Evolutionary conservation across 2,329 filamentous ascomycete species (phyloP).

Genomic region (Xylariales sp.): DNA sequence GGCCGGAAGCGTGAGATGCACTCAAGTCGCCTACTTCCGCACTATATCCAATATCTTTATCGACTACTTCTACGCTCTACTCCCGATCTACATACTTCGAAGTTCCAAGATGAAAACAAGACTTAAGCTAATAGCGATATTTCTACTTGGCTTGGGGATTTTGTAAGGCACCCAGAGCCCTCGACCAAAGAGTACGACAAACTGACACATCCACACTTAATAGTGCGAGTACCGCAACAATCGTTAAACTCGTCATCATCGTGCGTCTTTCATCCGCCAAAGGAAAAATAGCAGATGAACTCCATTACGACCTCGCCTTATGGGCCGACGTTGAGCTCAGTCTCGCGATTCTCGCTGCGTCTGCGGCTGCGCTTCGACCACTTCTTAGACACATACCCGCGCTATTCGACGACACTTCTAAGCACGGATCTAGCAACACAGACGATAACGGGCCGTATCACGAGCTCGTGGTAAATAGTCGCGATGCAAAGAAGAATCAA

Average conservation of each 20-base stretch:
- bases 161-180: slow-evolving; percentile 44
- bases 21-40: slow-evolving; percentile 48
- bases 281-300: slow-evolving; percentile 37
- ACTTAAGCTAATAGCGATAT: slow-evolving; percentile 47
- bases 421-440: slow-evolving; percentile 13
- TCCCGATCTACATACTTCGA: slow-evolving; percentile 48
- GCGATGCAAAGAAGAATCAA: slow-evolving; percentile 14
- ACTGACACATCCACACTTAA: slow-evolving; percentile 16
- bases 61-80: slow-evolving; percentile 51
- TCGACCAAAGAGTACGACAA: background rate
- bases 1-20: slow-evolving; percentile 46
- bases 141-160: slow-evolving; percentile 49
- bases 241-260: slow-evolving; percentile 51
- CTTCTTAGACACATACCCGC: slow-evolving; percentile 45
- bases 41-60: slow-evolving; percentile 51
- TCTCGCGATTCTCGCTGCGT: slow-evolving; percentile 48
- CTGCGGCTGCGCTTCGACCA: slow-evolving; percentile 48
- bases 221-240: slow-evolving; percentile 51
- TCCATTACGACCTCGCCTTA: slow-evolving; percentile 49
- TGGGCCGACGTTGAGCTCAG: slow-evolving; percentile 51
- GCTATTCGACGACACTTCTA: slow-evolving; percentile 27
- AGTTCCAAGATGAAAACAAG: slow-evolving; percentile 45
- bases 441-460: slow-evolving; percentile 35
- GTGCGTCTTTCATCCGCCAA: slow-evolving; percentile 43
- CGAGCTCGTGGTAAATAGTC: slow-evolving; percentile 32